Percentiles rank a stretch among this genome's conserved stretches.
phyloP scores from a whole-genome alignment of 2,329 filamentous ascomycete species.

The Colletotrichum nymphaeae region DNA sequence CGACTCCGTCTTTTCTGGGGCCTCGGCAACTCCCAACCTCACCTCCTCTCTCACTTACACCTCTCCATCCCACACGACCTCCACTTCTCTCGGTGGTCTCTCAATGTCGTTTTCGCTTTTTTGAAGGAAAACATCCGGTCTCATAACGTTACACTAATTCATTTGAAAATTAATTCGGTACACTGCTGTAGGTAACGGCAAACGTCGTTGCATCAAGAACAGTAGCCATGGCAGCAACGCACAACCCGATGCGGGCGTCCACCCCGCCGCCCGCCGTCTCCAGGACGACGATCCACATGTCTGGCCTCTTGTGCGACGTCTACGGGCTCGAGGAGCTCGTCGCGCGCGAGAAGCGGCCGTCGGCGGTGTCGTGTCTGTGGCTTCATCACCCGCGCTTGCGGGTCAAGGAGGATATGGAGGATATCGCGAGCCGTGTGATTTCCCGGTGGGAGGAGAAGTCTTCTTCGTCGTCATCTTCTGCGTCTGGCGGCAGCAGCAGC shows the following conservation, averaged over 20 bases:
- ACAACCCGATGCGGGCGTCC: constrained; percentile 41
- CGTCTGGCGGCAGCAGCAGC: constrained; percentile 36
- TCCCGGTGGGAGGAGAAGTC: constrained; percentile 65
- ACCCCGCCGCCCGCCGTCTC: constrained; percentile 66
- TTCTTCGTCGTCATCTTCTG: constrained; percentile 32
- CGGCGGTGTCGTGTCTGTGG: constrained; percentile 84
- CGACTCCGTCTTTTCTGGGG: constrained; percentile 10
- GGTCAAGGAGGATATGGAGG: constrained; percentile 78
- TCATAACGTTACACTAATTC: neutral
- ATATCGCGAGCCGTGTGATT: constrained; percentile 76
- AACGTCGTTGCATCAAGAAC: no score
- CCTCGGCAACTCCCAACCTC: constrained; percentile 23
- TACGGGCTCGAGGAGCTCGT: constrained; percentile 83
- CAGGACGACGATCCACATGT: constrained; percentile 74
- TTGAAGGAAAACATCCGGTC: no score
- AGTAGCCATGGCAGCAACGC: constrained; percentile 39
- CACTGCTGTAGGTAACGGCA: no score
- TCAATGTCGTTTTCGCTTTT: neutral
- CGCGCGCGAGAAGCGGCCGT: constrained; percentile 47
- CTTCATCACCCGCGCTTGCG: constrained; percentile 85
- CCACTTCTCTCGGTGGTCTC: neutral
- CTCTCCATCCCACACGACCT: neutral
- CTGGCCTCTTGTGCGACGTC: constrained; percentile 81
- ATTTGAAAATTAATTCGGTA: no score
- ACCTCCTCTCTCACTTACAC: neutral